These are phyloP conservation scores for Ophiocordyceps camponoti-leonardi DNA, from an alignment of 2,329 filamentous ascomycete species.

Conservation along the genomic window DNA sequence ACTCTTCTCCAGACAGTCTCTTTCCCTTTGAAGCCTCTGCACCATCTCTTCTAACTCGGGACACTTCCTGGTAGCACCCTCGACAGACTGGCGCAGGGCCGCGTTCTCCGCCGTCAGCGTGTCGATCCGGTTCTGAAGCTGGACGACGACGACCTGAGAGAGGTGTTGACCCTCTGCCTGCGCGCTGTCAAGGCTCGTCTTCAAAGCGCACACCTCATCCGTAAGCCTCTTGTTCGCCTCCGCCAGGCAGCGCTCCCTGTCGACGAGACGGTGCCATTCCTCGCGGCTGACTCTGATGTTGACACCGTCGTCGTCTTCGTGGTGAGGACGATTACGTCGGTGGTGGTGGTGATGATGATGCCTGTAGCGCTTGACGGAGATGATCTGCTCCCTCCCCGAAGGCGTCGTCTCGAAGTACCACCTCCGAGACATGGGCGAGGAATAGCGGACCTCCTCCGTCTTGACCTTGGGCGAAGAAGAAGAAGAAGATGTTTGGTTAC, in stretches of 20 bases:
- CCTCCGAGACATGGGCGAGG: conserved; percentile 15
- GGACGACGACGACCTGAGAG: conserved; percentile 13
- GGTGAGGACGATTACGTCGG: conserved; percentile 13
- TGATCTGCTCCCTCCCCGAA: conserved; percentile 17
- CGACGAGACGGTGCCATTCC: conserved; percentile 18
- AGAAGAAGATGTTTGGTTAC: conserved; percentile 5
- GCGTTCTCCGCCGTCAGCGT: conserved; percentile 20
- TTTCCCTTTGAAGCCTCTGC: conserved; percentile 15
- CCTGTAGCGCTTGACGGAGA: conserved; percentile 21
- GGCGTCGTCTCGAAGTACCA: conserved; percentile 19
- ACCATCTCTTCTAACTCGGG: conserved; percentile 15
- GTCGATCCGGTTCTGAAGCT: conserved; percentile 19
- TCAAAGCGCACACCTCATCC: conserved; percentile 15
- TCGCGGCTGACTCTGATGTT: conserved; percentile 15
- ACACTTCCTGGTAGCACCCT: conserved; percentile 16
- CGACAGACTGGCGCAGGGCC: conserved; percentile 18
- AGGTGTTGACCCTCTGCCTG: conserved; percentile 18
- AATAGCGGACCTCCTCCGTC: conserved; percentile 1
- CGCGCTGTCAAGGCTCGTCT: conserved; percentile 15
- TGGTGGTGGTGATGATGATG: conserved; percentile 15
- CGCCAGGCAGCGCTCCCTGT: conserved; percentile 17
- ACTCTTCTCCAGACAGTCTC: conserved; percentile 16
- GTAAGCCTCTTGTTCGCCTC: conserved; percentile 17
- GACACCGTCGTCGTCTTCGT: too few species aligned
- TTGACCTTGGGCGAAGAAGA: conserved; percentile 1